phyloP scores from a whole-genome alignment of 140 eudicot genomes.

The Ambrosia hybrid region DNA sequence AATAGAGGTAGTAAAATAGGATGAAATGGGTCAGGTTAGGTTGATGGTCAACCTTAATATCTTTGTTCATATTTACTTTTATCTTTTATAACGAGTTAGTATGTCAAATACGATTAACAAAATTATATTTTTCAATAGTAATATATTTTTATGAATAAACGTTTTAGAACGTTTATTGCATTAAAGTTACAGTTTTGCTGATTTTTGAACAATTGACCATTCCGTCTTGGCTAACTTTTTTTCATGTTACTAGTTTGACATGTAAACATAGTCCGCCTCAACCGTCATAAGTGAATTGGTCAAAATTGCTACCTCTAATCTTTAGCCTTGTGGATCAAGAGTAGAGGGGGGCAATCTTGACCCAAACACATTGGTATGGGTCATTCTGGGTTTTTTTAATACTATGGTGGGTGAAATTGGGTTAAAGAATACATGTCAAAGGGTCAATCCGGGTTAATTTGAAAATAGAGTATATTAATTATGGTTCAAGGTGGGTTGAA shows the following conservation, averaged over 20 bases:
- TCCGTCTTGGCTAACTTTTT: neutral
- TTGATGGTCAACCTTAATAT: too few relatives aligned
- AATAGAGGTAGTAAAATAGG: neutral
- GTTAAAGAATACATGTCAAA: too few relatives aligned
- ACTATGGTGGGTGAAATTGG: too few relatives aligned
- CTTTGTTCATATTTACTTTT: too few relatives aligned
- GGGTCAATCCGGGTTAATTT: too few relatives aligned
- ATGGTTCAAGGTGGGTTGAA: too few relatives aligned
- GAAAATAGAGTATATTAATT: too few relatives aligned
- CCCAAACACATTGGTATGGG: too few relatives aligned
- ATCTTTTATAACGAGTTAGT: too few relatives aligned
- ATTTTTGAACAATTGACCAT: neutral
- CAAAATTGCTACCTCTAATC: neutral
- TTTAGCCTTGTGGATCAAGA: neutral
- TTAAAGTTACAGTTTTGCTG: neutral
- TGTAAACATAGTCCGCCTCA: neutral
- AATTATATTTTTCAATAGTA: neutral
- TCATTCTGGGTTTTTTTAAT: too few relatives aligned
- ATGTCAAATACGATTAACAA: neutral
- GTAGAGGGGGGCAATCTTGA: too few relatives aligned
- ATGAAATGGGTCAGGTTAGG: too few relatives aligned
- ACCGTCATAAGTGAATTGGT: neutral
- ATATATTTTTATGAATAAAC: neutral
- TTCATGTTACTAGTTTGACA: neutral
- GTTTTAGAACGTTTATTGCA: neutral